phyloP scores from a whole-genome alignment of 495 filamentous ascomycete species.

The Neurospora sp. region DNA sequence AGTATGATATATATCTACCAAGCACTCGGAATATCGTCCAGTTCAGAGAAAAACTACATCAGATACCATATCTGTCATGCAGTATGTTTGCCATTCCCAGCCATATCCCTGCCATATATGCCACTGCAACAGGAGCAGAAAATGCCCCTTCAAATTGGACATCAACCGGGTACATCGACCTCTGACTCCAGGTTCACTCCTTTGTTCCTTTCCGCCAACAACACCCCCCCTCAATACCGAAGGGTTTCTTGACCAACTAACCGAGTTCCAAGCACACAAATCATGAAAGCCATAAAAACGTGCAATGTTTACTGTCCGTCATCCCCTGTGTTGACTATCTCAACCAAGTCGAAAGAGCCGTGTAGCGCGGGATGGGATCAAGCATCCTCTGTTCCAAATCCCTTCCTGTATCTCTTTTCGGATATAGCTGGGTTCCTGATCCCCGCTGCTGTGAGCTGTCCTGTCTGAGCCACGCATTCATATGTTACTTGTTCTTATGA shows the following conservation, averaged over 20 bases:
- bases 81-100: background rate
- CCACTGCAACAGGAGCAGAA: background rate
- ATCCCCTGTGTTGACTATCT: background rate
- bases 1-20: background rate
- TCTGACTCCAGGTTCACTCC: background rate
- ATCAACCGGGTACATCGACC: background rate
- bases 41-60: background rate
- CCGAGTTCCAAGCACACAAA: background rate
- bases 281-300: background rate
- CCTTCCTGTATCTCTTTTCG: background rate
- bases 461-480: background rate
- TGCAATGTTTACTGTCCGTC: background rate
- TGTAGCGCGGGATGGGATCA: background rate
- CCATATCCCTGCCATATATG: background rate
- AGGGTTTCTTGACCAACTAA: background rate
- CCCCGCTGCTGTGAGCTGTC: background rate
- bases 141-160: background rate
- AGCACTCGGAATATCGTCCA: background rate
- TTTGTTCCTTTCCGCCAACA: background rate
- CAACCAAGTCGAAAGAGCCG: background rate
- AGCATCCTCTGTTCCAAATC: background rate
- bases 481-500: background rate
- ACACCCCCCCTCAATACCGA: background rate
- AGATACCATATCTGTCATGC: background rate
- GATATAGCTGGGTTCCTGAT: background rate